Percentiles rank a stretch among this genome's conserved stretches.
phyloP scores from a whole-genome alignment of 2,329 filamentous ascomycete species.

The Elsinoe necatrix region DNA sequence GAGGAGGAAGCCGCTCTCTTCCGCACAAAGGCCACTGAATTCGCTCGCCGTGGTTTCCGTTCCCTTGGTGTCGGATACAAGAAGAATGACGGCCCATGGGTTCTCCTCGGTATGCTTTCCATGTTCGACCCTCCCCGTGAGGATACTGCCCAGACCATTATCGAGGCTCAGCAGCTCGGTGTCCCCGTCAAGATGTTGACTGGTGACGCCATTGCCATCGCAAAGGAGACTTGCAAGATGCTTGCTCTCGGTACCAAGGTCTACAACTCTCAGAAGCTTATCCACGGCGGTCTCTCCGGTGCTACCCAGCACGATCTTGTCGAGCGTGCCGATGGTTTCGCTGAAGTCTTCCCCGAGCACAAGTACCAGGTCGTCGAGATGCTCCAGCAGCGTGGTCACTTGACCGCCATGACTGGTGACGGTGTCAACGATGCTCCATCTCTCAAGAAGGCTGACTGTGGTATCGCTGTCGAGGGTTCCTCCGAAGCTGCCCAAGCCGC shows the following conservation, averaged over 20 bases:
- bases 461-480: slow-evolving; percentile 64
- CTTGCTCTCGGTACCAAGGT: slow-evolving; percentile 71
- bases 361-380: slow-evolving; percentile 71
- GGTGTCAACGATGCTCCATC: slow-evolving; percentile 68
- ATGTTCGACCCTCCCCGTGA: slow-evolving; percentile 76
- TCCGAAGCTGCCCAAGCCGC: slow-evolving; percentile 65
- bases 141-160: slow-evolving; percentile 69
- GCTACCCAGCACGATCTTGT: slow-evolving; percentile 68
- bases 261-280: slow-evolving; percentile 70
- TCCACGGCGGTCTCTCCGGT: slow-evolving; percentile 65
- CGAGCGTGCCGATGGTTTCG: slow-evolving; percentile 65
- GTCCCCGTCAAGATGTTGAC: slow-evolving; percentile 75
- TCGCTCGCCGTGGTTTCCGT: slow-evolving; percentile 71
- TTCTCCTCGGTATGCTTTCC: slow-evolving; percentile 66
- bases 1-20: slow-evolving; percentile 58
- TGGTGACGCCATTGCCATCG: slow-evolving; percentile 70
- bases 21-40: slow-evolving; percentile 64
- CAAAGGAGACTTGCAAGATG: slow-evolving; percentile 77
- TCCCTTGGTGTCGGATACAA: slow-evolving; percentile 71
- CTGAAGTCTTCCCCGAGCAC: slow-evolving; percentile 67
- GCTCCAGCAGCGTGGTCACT: slow-evolving; percentile 63
- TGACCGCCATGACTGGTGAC: slow-evolving; percentile 70
- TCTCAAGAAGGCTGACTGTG: slow-evolving; percentile 65
- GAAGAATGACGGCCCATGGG: slow-evolving; percentile 67
- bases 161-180: slow-evolving; percentile 67